These are phyloP conservation scores for Albatrellus sp. DNA, from an alignment of 1,284 basidiomycete genomes.

Conservation along the genomic window DNA sequence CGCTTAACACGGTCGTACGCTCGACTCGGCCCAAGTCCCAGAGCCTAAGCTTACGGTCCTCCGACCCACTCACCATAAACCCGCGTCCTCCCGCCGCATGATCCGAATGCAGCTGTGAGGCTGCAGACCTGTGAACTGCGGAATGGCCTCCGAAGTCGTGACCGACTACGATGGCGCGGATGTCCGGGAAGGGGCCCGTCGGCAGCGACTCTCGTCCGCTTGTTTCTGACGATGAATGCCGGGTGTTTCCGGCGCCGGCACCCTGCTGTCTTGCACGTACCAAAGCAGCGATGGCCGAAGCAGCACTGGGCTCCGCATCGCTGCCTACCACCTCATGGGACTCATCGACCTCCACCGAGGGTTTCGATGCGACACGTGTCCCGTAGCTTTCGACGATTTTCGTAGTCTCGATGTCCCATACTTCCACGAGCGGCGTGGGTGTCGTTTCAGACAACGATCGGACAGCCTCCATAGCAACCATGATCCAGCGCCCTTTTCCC, in stretches of 20 bases:
- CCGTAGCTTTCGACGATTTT: conserved; percentile 56
- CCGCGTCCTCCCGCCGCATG: conserved; percentile 35
- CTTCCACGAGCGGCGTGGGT: conserved; percentile 48
- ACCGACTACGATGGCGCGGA: conserved; percentile 55
- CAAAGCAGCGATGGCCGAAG: conserved; percentile 51
- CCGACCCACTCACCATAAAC: conserved; percentile 72
- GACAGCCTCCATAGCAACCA: conserved; percentile 63
- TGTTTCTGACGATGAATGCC: conserved; percentile 12
- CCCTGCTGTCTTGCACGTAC: conserved; percentile 33
- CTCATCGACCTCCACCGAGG: conserved; percentile 35
- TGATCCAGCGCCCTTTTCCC: conserved; percentile 80
- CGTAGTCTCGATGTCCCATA: conserved; percentile 71
- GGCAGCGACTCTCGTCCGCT: conserved; percentile 20
- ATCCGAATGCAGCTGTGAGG: conserved; percentile 35
- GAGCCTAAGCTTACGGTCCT: conserved; percentile 69
- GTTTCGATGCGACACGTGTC: conserved; percentile 28
- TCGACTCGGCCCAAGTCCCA: conserved; percentile 74
- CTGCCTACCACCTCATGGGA: conserved; percentile 34
- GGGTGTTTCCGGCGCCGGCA: conserved; percentile 7
- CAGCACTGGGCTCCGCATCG: conserved; percentile 49
- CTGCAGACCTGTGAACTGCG: conserved; percentile 38
- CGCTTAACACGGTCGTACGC: conserved; percentile 61
- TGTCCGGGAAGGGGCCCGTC: conserved; percentile 39
- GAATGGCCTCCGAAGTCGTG: conserved; percentile 62
- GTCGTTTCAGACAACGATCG: conserved; percentile 26